phyloP scores from a whole-genome alignment of 2,329 filamentous ascomycete genomes.

The Verticillium dahliae region DNA sequence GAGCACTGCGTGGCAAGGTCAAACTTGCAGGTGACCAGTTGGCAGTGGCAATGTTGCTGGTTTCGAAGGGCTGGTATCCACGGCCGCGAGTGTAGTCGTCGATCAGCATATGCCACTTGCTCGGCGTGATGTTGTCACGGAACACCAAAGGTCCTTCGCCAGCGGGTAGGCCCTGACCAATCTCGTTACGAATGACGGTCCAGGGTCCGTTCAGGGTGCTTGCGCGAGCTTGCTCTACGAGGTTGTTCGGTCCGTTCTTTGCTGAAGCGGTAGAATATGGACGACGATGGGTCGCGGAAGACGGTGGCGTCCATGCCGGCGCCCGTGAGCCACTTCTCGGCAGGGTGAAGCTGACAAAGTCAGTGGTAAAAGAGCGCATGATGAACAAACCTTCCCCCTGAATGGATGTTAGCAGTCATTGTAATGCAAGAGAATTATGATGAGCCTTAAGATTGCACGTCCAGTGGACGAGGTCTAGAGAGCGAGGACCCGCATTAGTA shows the following conservation, averaged over 20 bases:
- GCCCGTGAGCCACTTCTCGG: slow-evolving; percentile 4
- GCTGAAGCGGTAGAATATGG: slow-evolving; percentile 7
- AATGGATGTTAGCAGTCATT: no score
- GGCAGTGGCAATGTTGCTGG: slow-evolving; percentile 6
- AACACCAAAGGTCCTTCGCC: slow-evolving; percentile 12
- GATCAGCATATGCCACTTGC: slow-evolving; percentile 12
- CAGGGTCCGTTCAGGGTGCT: slow-evolving; percentile 7
- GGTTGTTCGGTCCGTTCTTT: slow-evolving; percentile 12
- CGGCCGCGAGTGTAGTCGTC: slow-evolving; percentile 11
- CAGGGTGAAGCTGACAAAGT: slow-evolving; percentile 10
- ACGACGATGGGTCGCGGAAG: slow-evolving; percentile 1
- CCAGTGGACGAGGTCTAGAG: slow-evolving; percentile 2
- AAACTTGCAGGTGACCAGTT: slow-evolving; percentile 4
- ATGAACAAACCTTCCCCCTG: slow-evolving; percentile 7
- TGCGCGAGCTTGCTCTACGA: slow-evolving; percentile 9
- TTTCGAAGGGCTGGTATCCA: slow-evolving; percentile 11
- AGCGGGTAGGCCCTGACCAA: slow-evolving; percentile 9
- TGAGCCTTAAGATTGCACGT: slow-evolving; percentile 4
- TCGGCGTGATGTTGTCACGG: slow-evolving; percentile 7
- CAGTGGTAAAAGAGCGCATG: slow-evolving; percentile 8
- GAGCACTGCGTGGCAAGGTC: slow-evolving; percentile 4
- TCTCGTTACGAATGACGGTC: slow-evolving; percentile 6
- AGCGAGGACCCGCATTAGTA: background rate
- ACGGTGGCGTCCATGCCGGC: slow-evolving; percentile 12
- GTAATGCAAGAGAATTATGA: no score